These are phyloP conservation scores for Balakata baccata DNA, from an alignment of 345 rosid genomes.

Conservation along the genomic window DNA sequence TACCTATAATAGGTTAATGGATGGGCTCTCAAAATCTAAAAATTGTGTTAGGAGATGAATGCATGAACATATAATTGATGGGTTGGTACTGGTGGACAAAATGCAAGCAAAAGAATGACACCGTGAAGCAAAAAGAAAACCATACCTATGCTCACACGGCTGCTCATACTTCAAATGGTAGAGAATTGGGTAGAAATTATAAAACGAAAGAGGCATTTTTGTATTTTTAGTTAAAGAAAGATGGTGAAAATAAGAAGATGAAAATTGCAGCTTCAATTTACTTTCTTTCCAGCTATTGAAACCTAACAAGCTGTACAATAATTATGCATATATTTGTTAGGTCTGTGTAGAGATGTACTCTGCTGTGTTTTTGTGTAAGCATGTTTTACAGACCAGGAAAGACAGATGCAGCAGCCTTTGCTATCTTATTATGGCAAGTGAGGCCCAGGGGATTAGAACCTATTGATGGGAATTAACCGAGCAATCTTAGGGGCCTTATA, in stretches of 20 bases:
- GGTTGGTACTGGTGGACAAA: neutral
- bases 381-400: neutral
- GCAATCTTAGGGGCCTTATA: too few species aligned
- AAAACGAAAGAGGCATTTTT: constrained; percentile 79
- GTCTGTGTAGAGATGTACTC: constrained; percentile 71
- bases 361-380: constrained; percentile 19
- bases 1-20: constrained; percentile 65
- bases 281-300: constrained; percentile 44
- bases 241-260: constrained; percentile 29
- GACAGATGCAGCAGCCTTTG: too few species aligned
- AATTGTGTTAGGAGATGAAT: constrained; percentile 9
- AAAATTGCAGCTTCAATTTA: constrained; percentile 29
- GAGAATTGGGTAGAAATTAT: constrained; percentile 56
- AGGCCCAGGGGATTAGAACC: too few species aligned
- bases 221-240: constrained; percentile 73
- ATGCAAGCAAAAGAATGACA: too few species aligned
- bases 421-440: too few species aligned
- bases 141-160: constrained; percentile 35
- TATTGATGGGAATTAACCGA: too few species aligned
- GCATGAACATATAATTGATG: neutral
- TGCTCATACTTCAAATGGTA: constrained; percentile 70
- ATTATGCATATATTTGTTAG: constrained; percentile 69
- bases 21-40: constrained; percentile 38
- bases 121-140: constrained; percentile 53
- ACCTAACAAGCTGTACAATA: constrained; percentile 64